phyloP scores from a whole-genome alignment of 2,329 filamentous ascomycete genomes.

The Pleoardoris graminearum region DNA sequence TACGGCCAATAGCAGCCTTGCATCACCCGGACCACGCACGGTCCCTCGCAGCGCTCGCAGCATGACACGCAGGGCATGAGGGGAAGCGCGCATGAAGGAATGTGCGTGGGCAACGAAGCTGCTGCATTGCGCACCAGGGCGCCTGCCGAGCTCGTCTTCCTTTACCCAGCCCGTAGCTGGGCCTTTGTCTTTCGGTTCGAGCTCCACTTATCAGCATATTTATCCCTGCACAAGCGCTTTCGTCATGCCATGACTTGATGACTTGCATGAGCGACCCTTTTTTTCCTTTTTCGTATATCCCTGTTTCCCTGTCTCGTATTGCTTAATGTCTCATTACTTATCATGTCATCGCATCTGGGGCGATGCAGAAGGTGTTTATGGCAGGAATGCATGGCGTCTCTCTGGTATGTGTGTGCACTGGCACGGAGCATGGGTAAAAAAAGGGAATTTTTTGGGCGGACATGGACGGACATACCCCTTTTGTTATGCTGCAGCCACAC shows the following conservation, averaged over 20 bases:
- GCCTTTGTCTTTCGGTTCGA: constrained; percentile 10
- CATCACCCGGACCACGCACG: constrained; percentile 27
- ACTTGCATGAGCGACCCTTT: constrained; percentile 28
- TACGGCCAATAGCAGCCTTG: constrained; percentile 15
- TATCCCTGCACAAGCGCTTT: constrained; percentile 31
- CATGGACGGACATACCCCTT: constrained; percentile 29
- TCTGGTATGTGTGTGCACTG: constrained; percentile 10
- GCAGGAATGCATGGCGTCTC: constrained; percentile 4
- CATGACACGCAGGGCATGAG: constrained; percentile 20
- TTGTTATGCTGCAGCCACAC: constrained; percentile 26
- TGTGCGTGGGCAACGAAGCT: constrained; percentile 4
- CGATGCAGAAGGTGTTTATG: constrained; percentile 26
- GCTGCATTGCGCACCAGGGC: constrained; percentile 6
- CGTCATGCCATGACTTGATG: constrained; percentile 29
- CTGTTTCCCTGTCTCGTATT: constrained; percentile 20
- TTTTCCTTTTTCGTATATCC: constrained; percentile 11
- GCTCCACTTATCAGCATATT: constrained; percentile 25
- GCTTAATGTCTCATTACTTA: constrained; percentile 16
- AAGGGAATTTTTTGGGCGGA: too few species aligned
- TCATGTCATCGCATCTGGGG: constrained; percentile 18
- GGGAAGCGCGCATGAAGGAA: constrained; percentile 19
- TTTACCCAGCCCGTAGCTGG: constrained; percentile 1
- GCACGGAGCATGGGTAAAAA: constrained; percentile 38
- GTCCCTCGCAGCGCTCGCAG: constrained; percentile 18
- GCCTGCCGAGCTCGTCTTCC: neutral